Evolutionary conservation across 768 basidiomycete genomes (phyloP), one percentile per base, ranked within the genome.

Genomic region (Xerocomellus dryophilus): DNA sequence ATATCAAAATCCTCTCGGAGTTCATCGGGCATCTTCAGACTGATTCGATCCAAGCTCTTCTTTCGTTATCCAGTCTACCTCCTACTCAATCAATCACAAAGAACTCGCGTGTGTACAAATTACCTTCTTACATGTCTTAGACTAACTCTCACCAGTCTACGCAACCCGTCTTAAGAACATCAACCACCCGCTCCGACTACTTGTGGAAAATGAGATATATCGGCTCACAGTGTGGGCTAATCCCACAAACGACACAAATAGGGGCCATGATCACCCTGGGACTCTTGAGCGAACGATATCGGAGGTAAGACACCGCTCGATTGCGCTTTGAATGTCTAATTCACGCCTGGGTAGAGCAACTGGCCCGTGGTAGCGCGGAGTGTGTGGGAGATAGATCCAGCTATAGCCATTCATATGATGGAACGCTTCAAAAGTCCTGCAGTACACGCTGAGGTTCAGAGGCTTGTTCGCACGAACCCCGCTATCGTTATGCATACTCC

Each of bases 141-240:
- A 43, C 43, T 65, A 34, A 65, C 50, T 40, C 7, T 38, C 58
- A 12, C 17, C 62, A 82, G 86, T 86, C 39, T 90, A 84, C 61
- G 67, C 71, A 12, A 71, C 75, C 5, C 78, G 79, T 39, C 81
- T 96, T 36, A 82, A 83, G 51, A 84, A 77, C 41, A 73, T 88
- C 5, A 88, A 88, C 53, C 78, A 81, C 18, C 85, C 96, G 0
- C 74, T 98, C n/a, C 79, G 86, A 20, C 71, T 96, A 8, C 78
- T 98, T 12, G 84, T 93, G 7, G 93, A 96, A 69, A 94, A 92
- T 65, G 97, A 99, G 68, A 84, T 98, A 40, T 83, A 79, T 62
- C 81, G 94, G 15, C 72, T 98, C 40, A 80, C 75, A 5, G 94
- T 98, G 8, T 98, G 97, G 97, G 77, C 77, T 41, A 98, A 98